Percentiles rank a stretch among this genome's conserved stretches.
phyloP scores from a whole-genome alignment of 2,329 filamentous ascomycete species.

The Xylaria sp. region DNA sequence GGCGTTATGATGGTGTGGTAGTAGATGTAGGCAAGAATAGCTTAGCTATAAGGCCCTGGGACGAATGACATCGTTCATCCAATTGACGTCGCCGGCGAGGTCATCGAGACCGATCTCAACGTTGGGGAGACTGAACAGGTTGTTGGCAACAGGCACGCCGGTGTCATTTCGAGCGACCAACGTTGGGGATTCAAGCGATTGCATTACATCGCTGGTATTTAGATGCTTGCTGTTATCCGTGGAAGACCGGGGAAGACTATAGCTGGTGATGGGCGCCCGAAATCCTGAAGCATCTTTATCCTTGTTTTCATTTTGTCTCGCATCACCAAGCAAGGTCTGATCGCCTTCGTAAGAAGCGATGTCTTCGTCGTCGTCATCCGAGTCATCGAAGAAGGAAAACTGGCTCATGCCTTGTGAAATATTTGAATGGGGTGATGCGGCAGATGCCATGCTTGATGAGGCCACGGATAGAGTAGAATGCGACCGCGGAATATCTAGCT shows the following conservation, averaged over 20 bases:
- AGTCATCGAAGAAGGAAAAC: slow-evolving; percentile 60
- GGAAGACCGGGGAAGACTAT: slow-evolving; percentile 58
- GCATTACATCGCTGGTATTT: slow-evolving; percentile 37
- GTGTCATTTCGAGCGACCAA: slow-evolving; percentile 47
- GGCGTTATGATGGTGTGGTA: not conserved
- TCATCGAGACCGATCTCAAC: slow-evolving; percentile 52
- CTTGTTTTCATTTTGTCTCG: slow-evolving; percentile 36
- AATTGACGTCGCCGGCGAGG: slow-evolving; percentile 59
- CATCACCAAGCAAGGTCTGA: slow-evolving; percentile 43
- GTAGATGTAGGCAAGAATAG: not conserved
- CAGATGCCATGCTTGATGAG: slow-evolving; percentile 49
- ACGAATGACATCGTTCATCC: slow-evolving; percentile 62
- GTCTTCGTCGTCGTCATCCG: slow-evolving; percentile 55
- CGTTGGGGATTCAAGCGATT: slow-evolving; percentile 45
- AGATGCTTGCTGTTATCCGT: slow-evolving; percentile 40
- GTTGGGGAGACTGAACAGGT: slow-evolving; percentile 46
- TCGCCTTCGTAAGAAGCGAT: slow-evolving; percentile 53
- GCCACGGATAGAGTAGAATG: slow-evolving; percentile 47
- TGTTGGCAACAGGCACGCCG: slow-evolving; percentile 41
- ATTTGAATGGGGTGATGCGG: slow-evolving; percentile 53
- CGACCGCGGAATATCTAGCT: slow-evolving; percentile 44
- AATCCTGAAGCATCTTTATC: slow-evolving; percentile 41
- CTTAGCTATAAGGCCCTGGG: slow-evolving; percentile 21
- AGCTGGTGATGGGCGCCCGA: slow-evolving; percentile 52
- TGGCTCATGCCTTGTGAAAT: slow-evolving; percentile 53